Percentiles rank a stretch among this genome's conserved stretches.
These are phyloP conservation scores for Pseudotsuga menziesii DNA, from an alignment of 75 land plant species.

Conservation along the genomic window DNA sequence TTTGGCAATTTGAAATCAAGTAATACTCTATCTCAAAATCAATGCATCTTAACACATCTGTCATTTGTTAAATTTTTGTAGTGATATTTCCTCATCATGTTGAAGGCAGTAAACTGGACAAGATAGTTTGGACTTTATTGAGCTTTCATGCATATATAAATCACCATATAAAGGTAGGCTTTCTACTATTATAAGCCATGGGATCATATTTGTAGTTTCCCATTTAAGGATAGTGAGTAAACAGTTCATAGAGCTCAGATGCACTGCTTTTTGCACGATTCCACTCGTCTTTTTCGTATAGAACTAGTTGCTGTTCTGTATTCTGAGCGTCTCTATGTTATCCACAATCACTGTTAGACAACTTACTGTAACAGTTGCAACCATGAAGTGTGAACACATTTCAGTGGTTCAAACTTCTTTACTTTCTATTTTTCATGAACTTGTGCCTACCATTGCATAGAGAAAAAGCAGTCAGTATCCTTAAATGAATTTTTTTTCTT, in stretches of 20 bases:
- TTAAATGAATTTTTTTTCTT: too few relatives aligned
- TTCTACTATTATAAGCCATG: neutral
- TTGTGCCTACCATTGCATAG: neutral
- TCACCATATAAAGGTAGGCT: constrained; percentile 88
- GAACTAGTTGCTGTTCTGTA: neutral
- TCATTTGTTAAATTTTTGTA: constrained; percentile 18
- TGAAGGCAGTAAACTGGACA: constrained; percentile 85
- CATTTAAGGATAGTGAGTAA: neutral
- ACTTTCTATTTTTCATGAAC: neutral
- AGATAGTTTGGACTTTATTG: constrained; percentile 80
- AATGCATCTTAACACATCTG: too few relatives aligned
- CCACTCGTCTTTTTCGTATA: neutral
- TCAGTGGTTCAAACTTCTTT: neutral
- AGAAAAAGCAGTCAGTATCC: too few relatives aligned
- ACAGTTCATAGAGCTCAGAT: neutral
- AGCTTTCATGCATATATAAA: constrained; percentile 97
- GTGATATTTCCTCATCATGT: constrained; percentile 90
- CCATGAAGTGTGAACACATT: constrained; percentile 1
- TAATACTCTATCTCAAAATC: too few relatives aligned
- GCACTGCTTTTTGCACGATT: neutral
- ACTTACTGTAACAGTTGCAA: neutral
- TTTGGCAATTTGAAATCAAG: too few relatives aligned
- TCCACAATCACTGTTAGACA: neutral
- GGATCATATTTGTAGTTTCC: neutral
- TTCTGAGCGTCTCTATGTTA: neutral